phyloP scores from a whole-genome alignment of 768 basidiomycete species.

The Agaricus subrufescens region DNA sequence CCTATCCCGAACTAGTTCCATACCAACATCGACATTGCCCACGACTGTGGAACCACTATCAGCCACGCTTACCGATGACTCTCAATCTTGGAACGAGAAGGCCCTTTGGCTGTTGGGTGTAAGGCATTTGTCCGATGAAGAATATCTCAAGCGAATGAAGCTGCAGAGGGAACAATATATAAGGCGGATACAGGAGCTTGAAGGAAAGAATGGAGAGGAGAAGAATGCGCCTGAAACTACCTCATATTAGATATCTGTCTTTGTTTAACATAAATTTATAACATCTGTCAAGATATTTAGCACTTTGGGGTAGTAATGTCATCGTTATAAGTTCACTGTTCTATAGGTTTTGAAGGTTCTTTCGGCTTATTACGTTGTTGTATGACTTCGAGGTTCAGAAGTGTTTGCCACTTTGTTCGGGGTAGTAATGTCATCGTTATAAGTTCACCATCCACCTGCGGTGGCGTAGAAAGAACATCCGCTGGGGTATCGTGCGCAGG shows the following conservation, averaged over 20 bases:
- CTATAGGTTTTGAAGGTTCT: constrained; percentile 91
- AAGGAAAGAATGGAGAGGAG: constrained; percentile 34
- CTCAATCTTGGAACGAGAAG: constrained; percentile 5
- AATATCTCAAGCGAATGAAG: constrained; percentile 59
- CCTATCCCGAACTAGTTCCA: constrained; percentile 29
- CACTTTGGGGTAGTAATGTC: too few relatives aligned
- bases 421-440: constrained; percentile 91
- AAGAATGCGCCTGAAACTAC: constrained; percentile 17
- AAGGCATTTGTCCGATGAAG: constrained; percentile 61
- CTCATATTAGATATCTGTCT: not conserved
- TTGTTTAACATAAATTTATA: not conserved
- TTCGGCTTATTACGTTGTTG: constrained; percentile 96
- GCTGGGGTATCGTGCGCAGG: constrained; percentile 51
- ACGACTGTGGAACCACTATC: not conserved
- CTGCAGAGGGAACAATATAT: constrained; percentile 50
- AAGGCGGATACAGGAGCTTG: constrained; percentile 54
- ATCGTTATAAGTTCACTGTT: constrained; percentile 35
- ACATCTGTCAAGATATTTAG: too few relatives aligned
- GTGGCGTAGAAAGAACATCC: constrained; percentile 80
- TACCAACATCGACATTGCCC: constrained; percentile 7
- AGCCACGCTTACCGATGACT: not conserved
- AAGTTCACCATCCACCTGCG: constrained; percentile 85
- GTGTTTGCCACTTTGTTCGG: constrained; percentile 90
- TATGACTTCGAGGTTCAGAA: constrained; percentile 95
- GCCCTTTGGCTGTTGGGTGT: constrained; percentile 46